phyloP scores from a whole-genome alignment of 371 early-diverging fungal species.

The Umbelopsis sp. region DNA sequence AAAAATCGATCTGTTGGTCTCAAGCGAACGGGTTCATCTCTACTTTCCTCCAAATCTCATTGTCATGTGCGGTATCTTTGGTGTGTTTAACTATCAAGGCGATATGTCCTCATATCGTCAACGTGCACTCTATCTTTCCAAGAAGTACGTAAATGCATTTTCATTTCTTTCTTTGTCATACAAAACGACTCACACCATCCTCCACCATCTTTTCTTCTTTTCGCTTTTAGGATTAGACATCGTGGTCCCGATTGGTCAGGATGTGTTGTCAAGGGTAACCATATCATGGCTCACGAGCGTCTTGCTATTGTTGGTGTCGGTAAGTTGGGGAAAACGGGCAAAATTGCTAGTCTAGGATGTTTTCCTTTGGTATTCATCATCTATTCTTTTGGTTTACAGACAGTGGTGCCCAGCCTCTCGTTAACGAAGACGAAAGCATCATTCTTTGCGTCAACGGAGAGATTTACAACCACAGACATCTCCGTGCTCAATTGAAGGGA shows the following conservation, averaged over 20 bases:
- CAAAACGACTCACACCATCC: background rate
- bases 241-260: conserved; percentile 98
- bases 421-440: conserved; percentile 82
- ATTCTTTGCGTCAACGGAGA: conserved; percentile 95
- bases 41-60: conserved; percentile 1
- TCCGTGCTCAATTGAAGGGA: conserved; percentile 76
- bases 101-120: conserved; percentile 78
- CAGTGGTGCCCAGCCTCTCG: conserved; percentile 94
- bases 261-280: conserved; percentile 74
- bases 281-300: conserved; percentile 95
- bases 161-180: background rate
- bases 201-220: conserved; percentile 23
- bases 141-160: conserved; percentile 64
- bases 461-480: conserved; percentile 95
- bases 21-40: background rate
- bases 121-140: conserved; percentile 84
- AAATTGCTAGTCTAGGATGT: background rate
- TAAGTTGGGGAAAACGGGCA: conserved; percentile 40
- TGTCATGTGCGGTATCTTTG: conserved; percentile 95
- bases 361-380: background rate
- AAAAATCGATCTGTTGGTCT: conserved; percentile 16
- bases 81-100: conserved; percentile 85
- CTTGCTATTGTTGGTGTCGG: conserved; percentile 97
- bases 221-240: conserved; percentile 71
- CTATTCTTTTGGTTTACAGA: conserved; percentile 45